phyloP scores from a whole-genome alignment of 306 rosid species.

The Vigna reflexopilosa region DNA sequence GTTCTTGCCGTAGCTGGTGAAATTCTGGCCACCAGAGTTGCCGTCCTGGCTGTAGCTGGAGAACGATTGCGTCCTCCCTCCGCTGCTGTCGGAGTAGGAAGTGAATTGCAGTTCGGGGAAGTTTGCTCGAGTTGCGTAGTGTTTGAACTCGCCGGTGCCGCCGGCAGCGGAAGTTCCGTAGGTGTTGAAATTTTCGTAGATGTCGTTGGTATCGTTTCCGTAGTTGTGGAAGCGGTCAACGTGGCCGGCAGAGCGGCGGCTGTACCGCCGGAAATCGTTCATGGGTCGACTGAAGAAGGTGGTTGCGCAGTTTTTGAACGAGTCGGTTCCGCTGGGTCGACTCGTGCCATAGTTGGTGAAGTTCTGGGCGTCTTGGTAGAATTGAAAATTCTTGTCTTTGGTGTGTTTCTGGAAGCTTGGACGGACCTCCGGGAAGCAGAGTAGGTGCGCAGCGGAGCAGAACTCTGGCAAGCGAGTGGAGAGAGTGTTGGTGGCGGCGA shows the following conservation, averaged over 20 bases:
- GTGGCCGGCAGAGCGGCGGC: constrained; percentile 63
- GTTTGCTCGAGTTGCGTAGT: constrained; percentile 51
- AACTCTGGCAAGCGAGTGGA: constrained; percentile 66
- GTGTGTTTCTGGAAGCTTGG: constrained; percentile 58
- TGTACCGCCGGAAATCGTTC: constrained; percentile 77
- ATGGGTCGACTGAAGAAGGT: constrained; percentile 16
- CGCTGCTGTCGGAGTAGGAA: constrained; percentile 60
- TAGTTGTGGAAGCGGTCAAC: constrained; percentile 62
- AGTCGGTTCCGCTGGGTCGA: constrained; percentile 57
- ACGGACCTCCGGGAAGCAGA: constrained; percentile 65
- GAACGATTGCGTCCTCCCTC: constrained; percentile 66
- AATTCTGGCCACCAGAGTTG: constrained; percentile 70
- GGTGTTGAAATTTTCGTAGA: constrained; percentile 68
- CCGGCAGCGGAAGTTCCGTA: constrained; percentile 58
- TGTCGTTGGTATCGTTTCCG: constrained; percentile 52
- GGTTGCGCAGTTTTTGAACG: constrained; percentile 74
- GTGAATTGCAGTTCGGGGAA: constrained; percentile 66
- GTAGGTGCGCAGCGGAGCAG: constrained; percentile 77
- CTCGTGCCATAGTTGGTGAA: constrained; percentile 75
- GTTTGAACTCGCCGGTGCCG: constrained; percentile 69
- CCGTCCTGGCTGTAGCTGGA: constrained; percentile 57
- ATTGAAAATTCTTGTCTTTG: constrained; percentile 46
- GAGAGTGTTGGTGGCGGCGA: constrained; percentile 59
- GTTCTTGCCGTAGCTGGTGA: constrained; percentile 61
- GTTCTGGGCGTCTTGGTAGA: constrained; percentile 50